Percentiles rank a stretch among this genome's conserved stretches.
These are phyloP conservation scores for Tilletia setariae DNA, from an alignment of 1,284 basidiomycete genomes.

Conservation along the genomic window DNA sequence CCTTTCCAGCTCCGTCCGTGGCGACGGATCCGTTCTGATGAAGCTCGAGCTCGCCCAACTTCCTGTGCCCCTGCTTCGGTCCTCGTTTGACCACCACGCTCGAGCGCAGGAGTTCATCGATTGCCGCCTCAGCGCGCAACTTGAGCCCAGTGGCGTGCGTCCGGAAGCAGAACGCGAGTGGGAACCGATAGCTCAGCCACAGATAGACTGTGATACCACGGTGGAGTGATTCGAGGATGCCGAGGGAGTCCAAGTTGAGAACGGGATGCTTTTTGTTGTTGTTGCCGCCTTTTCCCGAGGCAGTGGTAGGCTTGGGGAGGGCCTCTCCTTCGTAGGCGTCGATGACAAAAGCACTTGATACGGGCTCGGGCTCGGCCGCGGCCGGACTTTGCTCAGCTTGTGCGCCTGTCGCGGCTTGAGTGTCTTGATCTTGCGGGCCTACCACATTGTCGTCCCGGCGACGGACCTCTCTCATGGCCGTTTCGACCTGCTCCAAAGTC, in stretches of 20 bases:
- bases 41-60: not conserved
- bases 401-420: no score
- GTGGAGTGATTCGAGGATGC: slow-evolving; percentile 74
- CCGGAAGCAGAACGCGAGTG: slow-evolving; percentile 68
- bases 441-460: not conserved
- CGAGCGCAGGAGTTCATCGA: slow-evolving; percentile 59
- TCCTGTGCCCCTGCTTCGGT: not conserved
- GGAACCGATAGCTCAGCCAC: slow-evolving; percentile 79
- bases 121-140: slow-evolving; percentile 65
- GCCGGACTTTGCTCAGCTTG: no score
- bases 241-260: slow-evolving; percentile 53
- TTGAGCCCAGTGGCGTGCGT: slow-evolving; percentile 63
- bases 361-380: no score
- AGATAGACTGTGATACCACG: slow-evolving; percentile 77
- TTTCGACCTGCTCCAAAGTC: slow-evolving; percentile 55
- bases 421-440: no score
- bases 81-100: not conserved
- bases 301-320: not conserved
- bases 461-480: slow-evolving; percentile 20
- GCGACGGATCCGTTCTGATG: not conserved
- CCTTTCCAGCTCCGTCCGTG: not conserved
- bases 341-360: no score
- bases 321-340: not conserved
- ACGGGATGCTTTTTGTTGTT: slow-evolving; percentile 23
- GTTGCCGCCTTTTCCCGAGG: not conserved